Evolutionary conservation across 2,329 filamentous ascomycete genomes (phyloP), one percentile per base, ranked within the genome.

Genomic region (Neophaeococcomyces aloes): DNA sequence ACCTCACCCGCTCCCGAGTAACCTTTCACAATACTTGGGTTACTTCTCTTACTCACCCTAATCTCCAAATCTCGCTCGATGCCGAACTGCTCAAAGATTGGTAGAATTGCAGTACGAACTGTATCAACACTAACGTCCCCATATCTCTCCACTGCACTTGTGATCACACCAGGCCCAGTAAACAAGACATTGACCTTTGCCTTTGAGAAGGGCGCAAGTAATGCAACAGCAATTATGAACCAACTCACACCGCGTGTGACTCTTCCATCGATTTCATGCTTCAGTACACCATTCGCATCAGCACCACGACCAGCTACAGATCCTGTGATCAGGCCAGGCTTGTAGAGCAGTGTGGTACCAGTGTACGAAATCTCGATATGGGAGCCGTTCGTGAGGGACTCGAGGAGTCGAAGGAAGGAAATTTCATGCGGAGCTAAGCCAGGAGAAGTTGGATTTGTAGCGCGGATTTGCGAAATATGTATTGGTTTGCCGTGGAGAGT

Each of bases 361-460:
- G 87, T 95, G 67, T 94, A 91, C 8, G 87, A 94, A 55, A 98
- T 94, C 59, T 95, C 88, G 67, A 96, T 86, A 44, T 83, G 80
- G 46, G 84, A 85, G 66, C 91, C 91, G 71, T 98, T 98, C 59
- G 91, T 98, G 57, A 98, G 75, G 54, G 86, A 76, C 64, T 96
- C 91, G 59, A 98, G 80, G 14, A 98, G 83, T 45, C 91, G 88
- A 25, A 98, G 76, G 64, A 98, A 89, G 36, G 91, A 96, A 57
- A 96, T 81, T 67, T 98, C 91, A 68, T 94, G 83, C 38, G 86
- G 81, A 42, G 86, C 82, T 43, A 98, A 83, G 57, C 91, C 91
- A 1, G 91, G 88, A 56, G 83, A 81, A 31, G 86, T 88, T 36
- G 83, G 81, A 32, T 86, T 94, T 13, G 82, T 78, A 52, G 85